Evolutionary conservation across 192 early-diverging fungal species (phyloP), one percentile per base, ranked within the genome.

Genomic region (Umbelopsis isabellina): DNA sequence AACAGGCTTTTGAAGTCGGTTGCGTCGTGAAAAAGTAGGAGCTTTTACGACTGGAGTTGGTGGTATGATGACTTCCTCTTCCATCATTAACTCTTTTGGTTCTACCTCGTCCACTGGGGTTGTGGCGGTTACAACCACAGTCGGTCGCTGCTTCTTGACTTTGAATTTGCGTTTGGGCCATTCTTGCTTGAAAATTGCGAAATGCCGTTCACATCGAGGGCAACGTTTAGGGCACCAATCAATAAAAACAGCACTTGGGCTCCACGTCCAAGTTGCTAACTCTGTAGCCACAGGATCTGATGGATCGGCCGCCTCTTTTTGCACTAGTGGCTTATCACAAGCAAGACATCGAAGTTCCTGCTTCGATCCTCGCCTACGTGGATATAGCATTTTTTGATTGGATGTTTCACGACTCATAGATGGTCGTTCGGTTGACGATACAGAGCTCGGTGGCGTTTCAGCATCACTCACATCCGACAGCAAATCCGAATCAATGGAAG

Each of bases 131-230:
- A 61, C 55, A 35, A n/a, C 30, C 4, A 25, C 33, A 16, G 12
- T 61, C 30, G 11, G 27, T 25, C 13, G 27, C 2, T 35, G 25
- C 30, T 35, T 61, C 13, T 61, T 61, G 30, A 33, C 30, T 33
- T 69, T 67, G 25, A 72, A 20, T 27, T 72, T 72, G 22, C 76
- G 30, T 11, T 68, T 48, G 5, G 76, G 76, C 76, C 76, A 78
- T 50, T 67, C 52, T 2, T 66, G 48, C 4, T 49, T 61, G 46
- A 70, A 78, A 10, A 78, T 67, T 9, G 20, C 16, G 50, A 64
- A 65, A 71, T 78, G 76, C 13, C 76, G 76, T 21, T 78, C 66
- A 61, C 76, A 78, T 48, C 76, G 35, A 13, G 50, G 65, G 52
- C 76, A 78, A n/a, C 68, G 67, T 27, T 69, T 44, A 22, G 76